Conservation (phyloP, 1,284 basidiomycete species). For the Ganoderma boninense region DNA sequence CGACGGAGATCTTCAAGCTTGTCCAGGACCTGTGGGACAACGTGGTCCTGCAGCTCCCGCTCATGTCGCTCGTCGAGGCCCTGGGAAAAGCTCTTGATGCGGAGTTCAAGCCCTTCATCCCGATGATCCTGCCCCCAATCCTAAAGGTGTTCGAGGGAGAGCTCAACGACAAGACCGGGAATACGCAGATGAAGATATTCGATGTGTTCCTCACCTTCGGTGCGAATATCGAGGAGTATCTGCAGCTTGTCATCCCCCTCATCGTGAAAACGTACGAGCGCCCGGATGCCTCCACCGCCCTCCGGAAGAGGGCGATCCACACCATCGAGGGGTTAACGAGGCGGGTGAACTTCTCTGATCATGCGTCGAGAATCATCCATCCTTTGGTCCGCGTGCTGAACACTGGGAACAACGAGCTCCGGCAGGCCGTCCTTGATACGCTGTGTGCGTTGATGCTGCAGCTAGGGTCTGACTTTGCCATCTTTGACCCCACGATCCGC, state of each 20-base stretch:
- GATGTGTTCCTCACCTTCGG: slow-evolving; percentile 97
- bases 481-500: slow-evolving; percentile 97
- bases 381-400: slow-evolving; percentile 92
- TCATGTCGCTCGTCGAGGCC: slow-evolving; percentile 94
- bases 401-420: slow-evolving; percentile 82
- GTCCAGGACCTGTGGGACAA: slow-evolving; percentile 94
- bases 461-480: slow-evolving; percentile 95
- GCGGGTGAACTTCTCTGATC: slow-evolving; percentile 98
- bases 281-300: slow-evolving; percentile 73
- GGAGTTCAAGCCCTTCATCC: slow-evolving; percentile 98
- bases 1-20: slow-evolving; percentile 83
- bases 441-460: slow-evolving; percentile 93
- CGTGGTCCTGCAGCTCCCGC: slow-evolving; percentile 86
- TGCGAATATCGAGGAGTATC: slow-evolving; percentile 96
- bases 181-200: slow-evolving; percentile 90
- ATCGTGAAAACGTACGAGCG: slow-evolving; percentile 94
- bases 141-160: slow-evolving; percentile 93
- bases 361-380: slow-evolving; percentile 97
- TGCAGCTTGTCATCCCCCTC: slow-evolving; percentile 96
- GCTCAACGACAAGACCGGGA: slow-evolving; percentile 78
- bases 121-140: slow-evolving; percentile 90
- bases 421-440: slow-evolving; percentile 92
- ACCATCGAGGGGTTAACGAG: slow-evolving; percentile 93
- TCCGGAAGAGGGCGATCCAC: slow-evolving; percentile 91
- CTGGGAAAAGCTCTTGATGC: slow-evolving; percentile 96